These are phyloP conservation scores for Tephrocybe rancida DNA, from an alignment of 768 basidiomycete species.

Conservation along the genomic window DNA sequence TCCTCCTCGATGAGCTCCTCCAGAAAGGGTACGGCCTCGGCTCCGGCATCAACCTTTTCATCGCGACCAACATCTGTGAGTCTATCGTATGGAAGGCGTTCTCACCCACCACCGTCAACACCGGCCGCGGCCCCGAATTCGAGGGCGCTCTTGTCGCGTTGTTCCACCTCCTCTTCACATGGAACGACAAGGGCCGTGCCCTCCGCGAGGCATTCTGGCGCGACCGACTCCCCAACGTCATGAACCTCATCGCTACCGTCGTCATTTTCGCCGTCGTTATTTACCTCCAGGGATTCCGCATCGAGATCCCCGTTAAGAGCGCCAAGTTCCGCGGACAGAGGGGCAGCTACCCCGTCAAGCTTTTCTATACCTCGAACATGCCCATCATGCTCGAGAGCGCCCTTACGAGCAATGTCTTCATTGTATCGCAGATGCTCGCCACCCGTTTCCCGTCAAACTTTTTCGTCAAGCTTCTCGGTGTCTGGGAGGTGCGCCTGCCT, in stretches of 20 bases:
- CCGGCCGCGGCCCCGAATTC: constrained; percentile 96
- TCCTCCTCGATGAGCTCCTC: constrained; percentile 97
- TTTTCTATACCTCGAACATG: constrained; percentile 99
- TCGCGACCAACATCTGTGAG: constrained; percentile 99
- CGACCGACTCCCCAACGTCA: constrained; percentile 94
- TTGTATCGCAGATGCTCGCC: constrained; percentile 95
- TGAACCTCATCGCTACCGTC: constrained; percentile 94
- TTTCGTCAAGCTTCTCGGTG: constrained; percentile 86
- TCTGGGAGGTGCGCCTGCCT: constrained; percentile 85
- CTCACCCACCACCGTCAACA: constrained; percentile 97
- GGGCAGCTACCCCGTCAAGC: constrained; percentile 94
- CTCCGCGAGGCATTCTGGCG: constrained; percentile 98
- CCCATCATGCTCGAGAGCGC: constrained; percentile 99
- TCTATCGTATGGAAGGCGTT: constrained; percentile 99
- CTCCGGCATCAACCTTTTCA: constrained; percentile 97
- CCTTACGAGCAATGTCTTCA: constrained; percentile 91
- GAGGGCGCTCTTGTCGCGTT: constrained; percentile 95
- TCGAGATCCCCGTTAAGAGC: constrained; percentile 98
- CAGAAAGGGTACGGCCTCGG: constrained; percentile 99
- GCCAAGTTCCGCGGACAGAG: constrained; percentile 96
- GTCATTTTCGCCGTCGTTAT: constrained; percentile 94
- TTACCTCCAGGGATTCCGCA: constrained; percentile 98
- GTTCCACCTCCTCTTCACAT: constrained; percentile 97
- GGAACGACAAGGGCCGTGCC: constrained; percentile 97
- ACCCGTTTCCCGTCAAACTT: constrained; percentile 90